Conservation (phyloP, 169 alveolate species). For the Plasmodium billcollinsi region DNA sequence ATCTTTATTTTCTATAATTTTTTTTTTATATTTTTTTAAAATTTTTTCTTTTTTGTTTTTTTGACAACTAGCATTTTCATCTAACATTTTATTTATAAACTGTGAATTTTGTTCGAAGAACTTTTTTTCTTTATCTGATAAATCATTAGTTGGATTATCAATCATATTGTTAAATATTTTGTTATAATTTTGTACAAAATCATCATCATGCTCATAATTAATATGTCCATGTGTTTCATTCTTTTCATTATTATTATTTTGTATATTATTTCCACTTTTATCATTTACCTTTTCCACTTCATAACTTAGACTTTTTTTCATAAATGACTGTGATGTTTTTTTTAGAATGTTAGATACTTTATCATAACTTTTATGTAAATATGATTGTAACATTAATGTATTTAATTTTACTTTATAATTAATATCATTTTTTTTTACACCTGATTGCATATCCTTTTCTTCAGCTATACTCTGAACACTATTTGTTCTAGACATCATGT, state of each 20-base stretch:
- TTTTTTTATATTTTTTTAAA: conserved; percentile 16
- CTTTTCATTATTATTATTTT: background rate
- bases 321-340: conserved; percentile 26
- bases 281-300: background rate
- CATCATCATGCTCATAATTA: too few species aligned
- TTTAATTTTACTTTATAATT: conserved; percentile 23
- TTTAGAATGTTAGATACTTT: conserved; percentile 41
- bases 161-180: too few species aligned
- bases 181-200: too few species aligned
- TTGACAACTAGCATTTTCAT: background rate
- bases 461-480: background rate
- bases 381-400: conserved; percentile 16
- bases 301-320: background rate
- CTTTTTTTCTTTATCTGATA: background rate
- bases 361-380: conserved; percentile 35
- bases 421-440: conserved; percentile 4
- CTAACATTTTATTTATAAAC: background rate
- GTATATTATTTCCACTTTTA: too few species aligned
- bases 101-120: conserved; percentile 9
- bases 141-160: background rate
- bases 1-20: conserved; percentile 14
- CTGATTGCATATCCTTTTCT: background rate
- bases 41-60: conserved; percentile 18
- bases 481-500: background rate
- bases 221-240: background rate